phyloP scores from a whole-genome alignment of 306 rosid genomes.

The Pyrus betulifolia region DNA sequence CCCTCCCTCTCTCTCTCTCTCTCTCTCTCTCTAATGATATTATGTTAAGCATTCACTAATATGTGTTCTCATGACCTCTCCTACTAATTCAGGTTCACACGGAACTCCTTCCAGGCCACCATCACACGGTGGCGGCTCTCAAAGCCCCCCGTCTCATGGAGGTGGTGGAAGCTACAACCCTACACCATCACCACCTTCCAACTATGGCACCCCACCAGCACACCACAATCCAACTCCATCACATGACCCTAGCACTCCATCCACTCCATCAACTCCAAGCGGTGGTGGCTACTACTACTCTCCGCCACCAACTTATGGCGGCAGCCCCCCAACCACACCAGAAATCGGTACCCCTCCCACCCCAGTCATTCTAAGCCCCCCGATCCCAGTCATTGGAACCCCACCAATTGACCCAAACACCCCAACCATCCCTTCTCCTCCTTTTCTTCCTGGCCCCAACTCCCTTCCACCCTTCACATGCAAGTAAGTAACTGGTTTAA shows the following conservation, averaged over 20 bases:
- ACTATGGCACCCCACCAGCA: constrained; percentile 46
- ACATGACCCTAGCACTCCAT: constrained; percentile 17
- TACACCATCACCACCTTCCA: constrained; percentile 54
- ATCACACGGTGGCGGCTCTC: constrained; percentile 6
- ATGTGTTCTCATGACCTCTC: not conserved
- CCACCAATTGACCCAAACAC: constrained; percentile 54
- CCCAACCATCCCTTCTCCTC: constrained; percentile 59
- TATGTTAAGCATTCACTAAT: not conserved
- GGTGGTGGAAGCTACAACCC: constrained; percentile 38
- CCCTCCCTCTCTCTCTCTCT: constrained; percentile 14
- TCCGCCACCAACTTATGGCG: constrained; percentile 22
- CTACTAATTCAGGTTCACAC: constrained; percentile 27
- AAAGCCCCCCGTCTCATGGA: constrained; percentile 39
- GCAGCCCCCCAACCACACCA: not conserved
- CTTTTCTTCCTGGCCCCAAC: constrained; percentile 52
- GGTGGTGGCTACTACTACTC: constrained; percentile 46
- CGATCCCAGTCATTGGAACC: constrained; percentile 33
- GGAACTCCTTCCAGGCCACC: constrained; percentile 25
- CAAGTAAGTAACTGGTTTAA: constrained; percentile 48
- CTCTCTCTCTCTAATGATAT: too few species aligned
- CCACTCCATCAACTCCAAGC: constrained; percentile 37
- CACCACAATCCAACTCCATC: constrained; percentile 24
- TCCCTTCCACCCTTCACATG: constrained; percentile 68
- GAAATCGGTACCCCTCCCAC: constrained; percentile 33
- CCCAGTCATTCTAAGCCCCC: constrained; percentile 2